Conservation (phyloP, 805 yeast species). For the Candida andamanensis region DNA sequence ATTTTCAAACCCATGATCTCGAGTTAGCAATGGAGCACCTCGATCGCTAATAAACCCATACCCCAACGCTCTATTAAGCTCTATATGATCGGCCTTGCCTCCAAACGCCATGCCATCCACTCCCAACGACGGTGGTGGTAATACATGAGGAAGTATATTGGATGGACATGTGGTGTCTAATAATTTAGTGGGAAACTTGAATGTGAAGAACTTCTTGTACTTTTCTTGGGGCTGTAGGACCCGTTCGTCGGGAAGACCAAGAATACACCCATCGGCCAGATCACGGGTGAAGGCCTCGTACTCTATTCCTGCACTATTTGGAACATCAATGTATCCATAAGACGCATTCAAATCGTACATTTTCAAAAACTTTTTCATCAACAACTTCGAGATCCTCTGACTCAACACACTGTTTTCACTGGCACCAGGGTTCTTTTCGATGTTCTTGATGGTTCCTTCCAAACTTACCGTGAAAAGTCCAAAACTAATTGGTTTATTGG, state of each 20-base stretch:
- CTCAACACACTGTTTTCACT: slow-evolving; percentile 10
- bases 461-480: slow-evolving; percentile 43
- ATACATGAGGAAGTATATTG: slow-evolving; percentile 29
- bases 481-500: slow-evolving; percentile 38
- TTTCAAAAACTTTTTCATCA: slow-evolving; percentile 48
- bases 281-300: slow-evolving; percentile 43
- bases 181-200: slow-evolving; percentile 50
- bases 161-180: slow-evolving; percentile 51
- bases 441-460: slow-evolving; percentile 41
- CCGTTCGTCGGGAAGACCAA: slow-evolving; percentile 49
- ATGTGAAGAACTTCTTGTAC: slow-evolving; percentile 56
- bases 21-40: slow-evolving; percentile 51
- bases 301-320: slow-evolving; percentile 47
- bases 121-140: slow-evolving; percentile 43
- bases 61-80: slow-evolving; percentile 41
- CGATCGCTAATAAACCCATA: slow-evolving; percentile 47
- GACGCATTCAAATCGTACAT: slow-evolving; percentile 62
- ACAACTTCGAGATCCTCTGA: slow-evolving; percentile 22
- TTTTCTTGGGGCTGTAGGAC: slow-evolving; percentile 43
- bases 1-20: slow-evolving; percentile 41
- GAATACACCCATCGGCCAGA: slow-evolving; percentile 37
- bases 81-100: slow-evolving; percentile 29
- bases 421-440: slow-evolving; percentile 17
- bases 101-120: slow-evolving; percentile 33
- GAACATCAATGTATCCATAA: slow-evolving; percentile 43